Conservation (phyloP, 2,329 filamentous ascomycete species). For the Verticillium nonalfalfae region DNA sequence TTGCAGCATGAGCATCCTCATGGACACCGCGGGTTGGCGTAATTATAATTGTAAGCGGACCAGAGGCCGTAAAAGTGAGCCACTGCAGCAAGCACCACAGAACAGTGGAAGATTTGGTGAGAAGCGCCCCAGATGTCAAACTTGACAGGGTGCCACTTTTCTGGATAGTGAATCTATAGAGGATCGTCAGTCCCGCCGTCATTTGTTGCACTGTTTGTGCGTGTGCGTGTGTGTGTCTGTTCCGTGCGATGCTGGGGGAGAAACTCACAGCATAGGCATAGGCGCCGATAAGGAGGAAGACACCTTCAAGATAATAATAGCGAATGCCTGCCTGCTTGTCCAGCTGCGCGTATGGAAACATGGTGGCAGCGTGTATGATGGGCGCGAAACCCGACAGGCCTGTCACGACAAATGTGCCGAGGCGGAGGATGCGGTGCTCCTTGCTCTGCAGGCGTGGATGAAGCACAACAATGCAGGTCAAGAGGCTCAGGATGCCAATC, state of each 20-base stretch:
- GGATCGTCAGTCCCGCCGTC: no score
- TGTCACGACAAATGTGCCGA: conserved; percentile 27
- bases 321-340: conserved; percentile 30
- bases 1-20: not conserved
- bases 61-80: conserved; percentile 30
- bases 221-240: conserved; percentile 4
- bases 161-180: conserved; percentile 34
- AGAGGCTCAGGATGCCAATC: conserved; percentile 24
- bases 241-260: not conserved
- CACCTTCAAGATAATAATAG: conserved; percentile 32
- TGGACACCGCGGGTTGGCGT: conserved; percentile 1
- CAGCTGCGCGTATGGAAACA: conserved; percentile 30
- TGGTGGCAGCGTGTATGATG: conserved; percentile 27
- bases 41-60: conserved; percentile 15
- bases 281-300: conserved; percentile 27
- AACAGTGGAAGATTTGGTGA: conserved; percentile 39
- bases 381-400: conserved; percentile 30
- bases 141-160: conserved; percentile 29
- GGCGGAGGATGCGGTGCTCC: conserved; percentile 26
- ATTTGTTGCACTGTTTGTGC: not conserved
- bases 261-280: conserved; percentile 30
- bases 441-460: conserved; percentile 25
- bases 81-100: conserved; percentile 32
- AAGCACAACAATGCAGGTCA: conserved; percentile 26
- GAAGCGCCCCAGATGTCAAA: conserved; percentile 39